Evolutionary conservation across 768 basidiomycete genomes (phyloP).

Genomic region (Pleurotus cornucopiae): DNA sequence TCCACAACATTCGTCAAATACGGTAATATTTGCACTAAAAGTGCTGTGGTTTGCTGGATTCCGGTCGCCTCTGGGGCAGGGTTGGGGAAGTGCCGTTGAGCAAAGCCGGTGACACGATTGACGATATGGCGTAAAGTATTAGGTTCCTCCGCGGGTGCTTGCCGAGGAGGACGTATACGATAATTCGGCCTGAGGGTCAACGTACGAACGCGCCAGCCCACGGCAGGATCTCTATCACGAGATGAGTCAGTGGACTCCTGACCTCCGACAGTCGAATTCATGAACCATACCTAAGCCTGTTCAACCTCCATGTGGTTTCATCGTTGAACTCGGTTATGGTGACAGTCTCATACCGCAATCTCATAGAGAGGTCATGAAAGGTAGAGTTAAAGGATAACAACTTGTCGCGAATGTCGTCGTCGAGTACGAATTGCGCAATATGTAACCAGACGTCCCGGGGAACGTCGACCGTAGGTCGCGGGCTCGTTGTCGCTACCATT

Average conservation of each 20-base stretch:
- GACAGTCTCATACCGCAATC: constrained; percentile 4
- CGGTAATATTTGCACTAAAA: constrained; percentile 26
- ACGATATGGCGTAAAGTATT: not conserved
- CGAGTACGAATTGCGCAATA: not conserved
- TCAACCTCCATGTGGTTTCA: constrained; percentile 1
- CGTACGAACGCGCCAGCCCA: constrained; percentile 20
- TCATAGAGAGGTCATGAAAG: constrained; percentile 4
- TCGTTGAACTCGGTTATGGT: not conserved
- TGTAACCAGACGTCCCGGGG: constrained; percentile 5
- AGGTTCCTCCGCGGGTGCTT: not conserved
- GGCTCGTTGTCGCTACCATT: too few species aligned
- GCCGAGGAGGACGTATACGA: constrained; percentile 11
- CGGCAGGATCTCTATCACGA: constrained; percentile 17
- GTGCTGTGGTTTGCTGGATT: constrained; percentile 22
- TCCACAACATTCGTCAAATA: constrained; percentile 25
- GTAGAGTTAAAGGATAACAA: not conserved
- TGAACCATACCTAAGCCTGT: constrained; percentile 1
- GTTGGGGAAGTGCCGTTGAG: constrained; percentile 2
- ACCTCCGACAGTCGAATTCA: not conserved
- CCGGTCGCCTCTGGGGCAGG: constrained; percentile 3
- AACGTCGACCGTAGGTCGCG: not conserved
- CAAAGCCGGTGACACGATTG: not conserved
- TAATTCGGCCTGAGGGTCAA: constrained; percentile 13
- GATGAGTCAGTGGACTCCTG: not conserved
- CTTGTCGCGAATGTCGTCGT: constrained; percentile 4